These are phyloP conservation scores for Pichia kudriavzevii DNA, from an alignment of 1,139 yeast species.

Conservation along the genomic window DNA sequence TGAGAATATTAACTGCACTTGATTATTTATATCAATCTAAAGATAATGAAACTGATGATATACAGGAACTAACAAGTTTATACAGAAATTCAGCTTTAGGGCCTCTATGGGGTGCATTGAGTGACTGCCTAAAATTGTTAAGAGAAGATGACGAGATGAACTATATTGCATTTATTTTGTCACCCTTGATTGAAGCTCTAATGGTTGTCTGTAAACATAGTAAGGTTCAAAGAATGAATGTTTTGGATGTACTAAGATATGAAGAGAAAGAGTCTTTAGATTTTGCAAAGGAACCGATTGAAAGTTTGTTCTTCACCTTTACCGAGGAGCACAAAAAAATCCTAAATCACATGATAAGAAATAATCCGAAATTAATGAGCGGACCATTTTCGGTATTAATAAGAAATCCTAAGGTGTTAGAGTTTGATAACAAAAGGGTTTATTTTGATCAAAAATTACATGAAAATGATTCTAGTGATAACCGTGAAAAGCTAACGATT, in stretches of 20 bases:
- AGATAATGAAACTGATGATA: constrained; percentile 29
- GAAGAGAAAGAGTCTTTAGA: constrained; percentile 58
- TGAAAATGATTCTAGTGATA: constrained; percentile 30
- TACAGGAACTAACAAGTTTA: constrained; percentile 47
- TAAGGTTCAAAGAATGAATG: constrained; percentile 57
- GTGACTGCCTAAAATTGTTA: constrained; percentile 62
- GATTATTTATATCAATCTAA: constrained; percentile 66
- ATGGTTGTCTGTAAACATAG: constrained; percentile 95
- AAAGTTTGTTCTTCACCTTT: constrained; percentile 72
- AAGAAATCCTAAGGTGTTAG: constrained; percentile 81
- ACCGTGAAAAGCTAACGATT: constrained; percentile 47
- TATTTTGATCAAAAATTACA: constrained; percentile 75
- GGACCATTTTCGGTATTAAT: constrained; percentile 93
- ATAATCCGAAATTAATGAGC: constrained; percentile 89
- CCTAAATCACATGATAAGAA: constrained; percentile 84
- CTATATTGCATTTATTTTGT: constrained; percentile 70
- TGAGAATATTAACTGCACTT: constrained; percentile 79
- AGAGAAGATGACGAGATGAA: constrained; percentile 42
- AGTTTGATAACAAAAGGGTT: constrained; percentile 88
- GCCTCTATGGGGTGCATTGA: constrained; percentile 77
- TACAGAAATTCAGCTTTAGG: constrained; percentile 69
- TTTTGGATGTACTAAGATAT: constrained; percentile 51
- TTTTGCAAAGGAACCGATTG: constrained; percentile 70
- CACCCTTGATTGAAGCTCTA: constrained; percentile 84
- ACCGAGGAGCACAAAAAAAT: constrained; percentile 88